Percentiles rank a stretch among this genome's conserved stretches.
phyloP scores from a whole-genome alignment of 2,329 filamentous ascomycete species.

The Colletotrichum tropicicola region DNA sequence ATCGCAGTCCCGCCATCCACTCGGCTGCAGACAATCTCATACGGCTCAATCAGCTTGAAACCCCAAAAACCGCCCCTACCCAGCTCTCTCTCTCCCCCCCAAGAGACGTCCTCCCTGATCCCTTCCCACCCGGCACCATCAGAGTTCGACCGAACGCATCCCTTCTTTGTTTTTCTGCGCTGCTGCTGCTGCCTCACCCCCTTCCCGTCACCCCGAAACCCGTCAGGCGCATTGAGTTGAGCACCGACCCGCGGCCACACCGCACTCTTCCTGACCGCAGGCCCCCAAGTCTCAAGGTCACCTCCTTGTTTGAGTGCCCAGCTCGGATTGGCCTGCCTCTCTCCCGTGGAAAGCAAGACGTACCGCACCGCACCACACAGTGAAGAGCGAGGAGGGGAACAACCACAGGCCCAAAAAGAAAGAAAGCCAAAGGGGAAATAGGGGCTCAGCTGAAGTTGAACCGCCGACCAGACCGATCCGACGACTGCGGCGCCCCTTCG shows the following conservation, averaged over 20 bases:
- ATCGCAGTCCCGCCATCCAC: constrained; percentile 11
- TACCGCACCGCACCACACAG: not conserved
- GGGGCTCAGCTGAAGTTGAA: constrained; percentile 27
- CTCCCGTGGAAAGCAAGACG: not conserved
- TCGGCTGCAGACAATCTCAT: constrained; percentile 24
- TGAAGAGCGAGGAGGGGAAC: not conserved
- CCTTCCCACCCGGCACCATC: constrained; percentile 1
- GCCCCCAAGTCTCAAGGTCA: not conserved
- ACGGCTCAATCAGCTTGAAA: constrained; percentile 31
- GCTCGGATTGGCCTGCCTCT: not conserved
- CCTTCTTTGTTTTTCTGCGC: constrained; percentile 13
- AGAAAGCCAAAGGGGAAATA: not conserved
- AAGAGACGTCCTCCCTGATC: constrained; percentile 11
- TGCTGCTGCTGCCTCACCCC: constrained; percentile 11
- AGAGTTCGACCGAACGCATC: constrained; percentile 24
- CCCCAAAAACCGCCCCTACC: constrained; percentile 19
- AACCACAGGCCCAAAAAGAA: constrained; percentile 2
- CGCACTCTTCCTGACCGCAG: not conserved
- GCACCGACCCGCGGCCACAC: constrained; percentile 24
- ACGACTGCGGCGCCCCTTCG: constrained; percentile 12
- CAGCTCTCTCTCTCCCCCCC: not conserved
- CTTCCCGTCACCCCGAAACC: constrained; percentile 24
- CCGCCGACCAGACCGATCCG: constrained; percentile 14
- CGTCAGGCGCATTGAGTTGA: constrained; percentile 31
- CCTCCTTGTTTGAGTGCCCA: constrained; percentile 12